Conservation (phyloP, 805 yeast species). For the Yarrowia porcina region DNA sequence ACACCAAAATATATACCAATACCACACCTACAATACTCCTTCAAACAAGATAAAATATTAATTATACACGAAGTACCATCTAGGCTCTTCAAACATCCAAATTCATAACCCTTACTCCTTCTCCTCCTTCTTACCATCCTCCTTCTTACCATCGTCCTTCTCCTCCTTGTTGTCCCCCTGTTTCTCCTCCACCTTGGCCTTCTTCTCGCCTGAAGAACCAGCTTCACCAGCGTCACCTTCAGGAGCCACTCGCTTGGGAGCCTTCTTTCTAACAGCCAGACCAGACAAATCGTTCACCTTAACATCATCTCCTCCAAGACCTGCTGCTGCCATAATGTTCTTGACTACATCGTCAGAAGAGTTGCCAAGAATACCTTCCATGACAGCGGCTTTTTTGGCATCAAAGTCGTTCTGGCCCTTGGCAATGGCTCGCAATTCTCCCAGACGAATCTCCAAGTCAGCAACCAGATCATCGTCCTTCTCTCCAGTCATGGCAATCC, state of each 20-base stretch:
- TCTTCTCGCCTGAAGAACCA: constrained; percentile 1
- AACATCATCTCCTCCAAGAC: neutral
- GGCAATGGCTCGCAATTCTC: constrained; percentile 29
- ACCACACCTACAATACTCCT: no score
- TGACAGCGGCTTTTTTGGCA: constrained; percentile 75
- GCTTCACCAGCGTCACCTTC: neutral
- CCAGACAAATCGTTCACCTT: constrained; percentile 10
- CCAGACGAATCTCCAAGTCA: constrained; percentile 38
- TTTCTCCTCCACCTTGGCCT: neutral
- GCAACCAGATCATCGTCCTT: constrained; percentile 39
- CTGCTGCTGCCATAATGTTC: constrained; percentile 4
- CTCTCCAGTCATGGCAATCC: constrained; percentile 42
- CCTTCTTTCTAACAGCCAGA: constrained; percentile 20
- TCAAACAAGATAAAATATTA: neutral
- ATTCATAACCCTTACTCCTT: no score
- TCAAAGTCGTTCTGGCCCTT: constrained; percentile 14
- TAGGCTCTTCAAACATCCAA: neutral
- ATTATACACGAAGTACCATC: neutral
- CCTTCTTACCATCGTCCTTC: neutral
- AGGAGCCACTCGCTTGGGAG: constrained; percentile 26
- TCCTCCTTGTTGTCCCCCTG: no score
- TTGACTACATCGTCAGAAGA: constrained; percentile 2
- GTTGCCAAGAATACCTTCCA: constrained; percentile 91
- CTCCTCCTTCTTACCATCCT: neutral
- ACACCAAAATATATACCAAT: no score